Evolutionary conservation across 2,329 filamentous ascomycete genomes (phyloP).

Genomic region (Trichoderma oligosporum): DNA sequence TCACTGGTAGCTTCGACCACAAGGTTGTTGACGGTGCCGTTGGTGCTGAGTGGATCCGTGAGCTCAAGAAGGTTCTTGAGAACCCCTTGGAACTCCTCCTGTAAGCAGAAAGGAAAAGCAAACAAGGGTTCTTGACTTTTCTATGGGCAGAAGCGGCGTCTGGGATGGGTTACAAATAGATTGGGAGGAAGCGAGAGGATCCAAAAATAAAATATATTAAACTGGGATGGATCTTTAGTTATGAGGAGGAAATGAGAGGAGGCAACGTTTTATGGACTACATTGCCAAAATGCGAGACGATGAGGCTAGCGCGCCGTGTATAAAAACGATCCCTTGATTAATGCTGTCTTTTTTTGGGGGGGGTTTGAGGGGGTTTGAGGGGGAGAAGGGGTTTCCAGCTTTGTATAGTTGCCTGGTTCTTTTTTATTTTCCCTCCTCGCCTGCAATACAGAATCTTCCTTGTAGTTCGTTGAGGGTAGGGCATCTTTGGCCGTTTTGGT

Average conservation of each 20-base stretch:
- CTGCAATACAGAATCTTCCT: slow-evolving; percentile 22
- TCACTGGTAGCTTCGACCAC: slow-evolving; percentile 97
- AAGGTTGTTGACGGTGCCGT: slow-evolving; percentile 97
- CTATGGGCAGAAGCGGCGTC: slow-evolving; percentile 7
- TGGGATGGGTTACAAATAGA: slow-evolving; percentile 22
- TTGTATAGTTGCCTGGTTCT: slow-evolving; percentile 29
- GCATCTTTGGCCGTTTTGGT: no score
- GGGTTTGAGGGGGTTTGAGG: slow-evolving; percentile 9
- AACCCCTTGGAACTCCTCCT: slow-evolving; percentile 93
- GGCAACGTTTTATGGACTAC: slow-evolving; percentile 4
- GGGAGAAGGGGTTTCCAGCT: slow-evolving; percentile 24
- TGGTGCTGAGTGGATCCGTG: slow-evolving; percentile 92
- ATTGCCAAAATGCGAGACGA: slow-evolving; percentile 23
- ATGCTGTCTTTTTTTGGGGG: slow-evolving; percentile 35
- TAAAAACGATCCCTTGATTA: slow-evolving; percentile 38
- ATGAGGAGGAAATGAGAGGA: slow-evolving; percentile 4
- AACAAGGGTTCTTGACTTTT: background rate
- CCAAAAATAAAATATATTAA: background rate
- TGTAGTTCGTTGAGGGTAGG: background rate
- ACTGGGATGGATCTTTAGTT: slow-evolving; percentile 9
- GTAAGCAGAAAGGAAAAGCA: slow-evolving; percentile 45
- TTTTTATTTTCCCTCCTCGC: slow-evolving; percentile 8
- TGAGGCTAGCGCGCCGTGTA: slow-evolving; percentile 37
- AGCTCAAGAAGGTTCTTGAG: slow-evolving; percentile 96
- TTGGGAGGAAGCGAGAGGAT: slow-evolving; percentile 19